Conservation (phyloP, 331 rosid genomes). For the Erythrophleum ivorense region DNA sequence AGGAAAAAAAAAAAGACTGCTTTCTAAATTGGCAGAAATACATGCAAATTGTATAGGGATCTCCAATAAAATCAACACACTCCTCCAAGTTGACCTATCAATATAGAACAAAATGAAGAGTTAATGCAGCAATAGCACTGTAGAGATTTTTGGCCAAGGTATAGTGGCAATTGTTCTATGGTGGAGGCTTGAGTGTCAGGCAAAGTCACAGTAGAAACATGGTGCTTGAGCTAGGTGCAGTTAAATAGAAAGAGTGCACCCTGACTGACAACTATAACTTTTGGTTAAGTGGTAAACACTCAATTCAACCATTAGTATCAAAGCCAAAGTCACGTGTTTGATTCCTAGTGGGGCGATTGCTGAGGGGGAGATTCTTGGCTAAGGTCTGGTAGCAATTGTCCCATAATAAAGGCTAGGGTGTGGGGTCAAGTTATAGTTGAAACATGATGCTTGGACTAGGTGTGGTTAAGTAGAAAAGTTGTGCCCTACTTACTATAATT, state of each 20-base stretch:
- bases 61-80: not conserved
- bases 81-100: conserved; percentile 8
- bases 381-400: not conserved
- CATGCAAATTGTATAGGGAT: not conserved
- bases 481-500: too few relatives aligned
- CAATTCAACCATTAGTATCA: not conserved
- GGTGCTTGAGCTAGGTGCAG: not conserved
- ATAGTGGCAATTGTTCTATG: not conserved
- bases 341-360: not conserved
- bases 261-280: not conserved
- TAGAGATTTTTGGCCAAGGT: not conserved
- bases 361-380: not conserved
- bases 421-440: not conserved
- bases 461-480: too few relatives aligned
- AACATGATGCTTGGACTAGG: not conserved
- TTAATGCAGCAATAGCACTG: not conserved
- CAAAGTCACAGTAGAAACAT: not conserved
- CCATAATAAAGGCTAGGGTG: not conserved
- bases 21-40: not conserved
- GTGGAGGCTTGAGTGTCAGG: not conserved
- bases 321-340: not conserved
- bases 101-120: not conserved
- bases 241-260: not conserved
- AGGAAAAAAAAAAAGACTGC: not conserved
- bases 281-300: not conserved